Conservation (phyloP, 805 yeast genomes). For the Lachancea dasiensis region DNA sequence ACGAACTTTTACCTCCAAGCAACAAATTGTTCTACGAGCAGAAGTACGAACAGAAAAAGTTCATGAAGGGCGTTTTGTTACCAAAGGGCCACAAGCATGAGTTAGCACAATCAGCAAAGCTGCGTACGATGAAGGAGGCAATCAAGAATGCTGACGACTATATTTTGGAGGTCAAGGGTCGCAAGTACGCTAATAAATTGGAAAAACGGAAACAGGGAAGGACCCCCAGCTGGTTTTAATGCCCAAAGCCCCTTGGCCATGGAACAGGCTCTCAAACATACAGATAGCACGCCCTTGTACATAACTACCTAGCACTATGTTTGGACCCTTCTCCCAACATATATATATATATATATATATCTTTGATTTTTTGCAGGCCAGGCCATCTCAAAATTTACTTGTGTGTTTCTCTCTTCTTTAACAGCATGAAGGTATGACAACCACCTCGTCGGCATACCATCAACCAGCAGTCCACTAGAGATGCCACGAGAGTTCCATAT, state of each 20-base stretch:
- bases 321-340: too few species aligned
- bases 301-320: not conserved
- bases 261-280: too few species aligned
- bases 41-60: conserved; percentile 60
- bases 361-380: too few species aligned
- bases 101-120: conserved; percentile 53
- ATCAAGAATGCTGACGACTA: conserved; percentile 59
- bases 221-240: conserved; percentile 35
- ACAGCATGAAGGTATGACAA: too few species aligned
- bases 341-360: too few species aligned
- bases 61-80: conserved; percentile 67
- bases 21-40: conserved; percentile 69
- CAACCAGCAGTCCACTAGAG: too few species aligned
- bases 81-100: conserved; percentile 84
- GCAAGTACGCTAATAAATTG: conserved; percentile 39
- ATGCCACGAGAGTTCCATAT: conserved; percentile 29
- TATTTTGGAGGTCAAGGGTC: conserved; percentile 59
- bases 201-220: conserved; percentile 37
- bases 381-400: too few species aligned
- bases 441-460: too few species aligned
- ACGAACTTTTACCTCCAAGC: conserved; percentile 60
- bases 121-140: conserved; percentile 58
- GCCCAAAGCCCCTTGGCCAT: too few species aligned
- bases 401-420: too few species aligned
- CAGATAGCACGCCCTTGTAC: too few species aligned